These are phyloP conservation scores for Cladosporium sp. DNA, from an alignment of 2,329 filamentous ascomycete genomes.

Conservation along the genomic window DNA sequence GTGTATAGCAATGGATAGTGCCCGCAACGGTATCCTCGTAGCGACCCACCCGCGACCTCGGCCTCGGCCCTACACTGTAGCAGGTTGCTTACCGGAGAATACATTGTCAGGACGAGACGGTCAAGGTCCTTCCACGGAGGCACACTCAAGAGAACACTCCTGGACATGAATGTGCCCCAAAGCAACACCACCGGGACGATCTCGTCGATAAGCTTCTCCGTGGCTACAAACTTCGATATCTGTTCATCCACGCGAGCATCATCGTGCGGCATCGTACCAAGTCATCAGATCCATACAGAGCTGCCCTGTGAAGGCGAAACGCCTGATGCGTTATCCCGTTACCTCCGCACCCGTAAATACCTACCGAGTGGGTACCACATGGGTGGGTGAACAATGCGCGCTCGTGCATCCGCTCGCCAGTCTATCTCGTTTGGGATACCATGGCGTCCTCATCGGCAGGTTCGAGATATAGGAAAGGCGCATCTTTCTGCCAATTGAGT, in stretches of 20 bases:
- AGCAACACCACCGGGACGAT: too few relatives aligned
- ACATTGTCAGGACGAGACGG: neutral
- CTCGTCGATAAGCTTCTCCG: too few relatives aligned
- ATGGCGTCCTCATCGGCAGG: neutral
- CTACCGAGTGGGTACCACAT: neutral
- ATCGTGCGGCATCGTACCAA: neutral
- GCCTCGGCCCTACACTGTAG: neutral
- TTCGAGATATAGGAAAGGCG: neutral
- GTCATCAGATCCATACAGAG: neutral
- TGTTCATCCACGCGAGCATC: too few relatives aligned
- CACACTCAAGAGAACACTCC: too few relatives aligned
- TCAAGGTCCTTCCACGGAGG: neutral
- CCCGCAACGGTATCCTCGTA: neutral
- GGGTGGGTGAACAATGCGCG: neutral
- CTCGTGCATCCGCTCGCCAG: neutral
- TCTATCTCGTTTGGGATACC: neutral
- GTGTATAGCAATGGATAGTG: neutral
- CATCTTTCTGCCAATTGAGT: neutral
- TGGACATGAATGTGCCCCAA: too few relatives aligned
- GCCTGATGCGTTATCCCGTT: neutral
- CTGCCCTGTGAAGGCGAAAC: slow-evolving; percentile 1
- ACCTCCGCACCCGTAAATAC: slow-evolving; percentile 9
- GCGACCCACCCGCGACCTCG: neutral
- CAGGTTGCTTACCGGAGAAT: neutral
- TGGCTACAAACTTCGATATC: too few relatives aligned